Evolutionary conservation across 2,329 filamentous ascomycete species (phyloP).

Genomic region (Neoascochyta sp.): DNA sequence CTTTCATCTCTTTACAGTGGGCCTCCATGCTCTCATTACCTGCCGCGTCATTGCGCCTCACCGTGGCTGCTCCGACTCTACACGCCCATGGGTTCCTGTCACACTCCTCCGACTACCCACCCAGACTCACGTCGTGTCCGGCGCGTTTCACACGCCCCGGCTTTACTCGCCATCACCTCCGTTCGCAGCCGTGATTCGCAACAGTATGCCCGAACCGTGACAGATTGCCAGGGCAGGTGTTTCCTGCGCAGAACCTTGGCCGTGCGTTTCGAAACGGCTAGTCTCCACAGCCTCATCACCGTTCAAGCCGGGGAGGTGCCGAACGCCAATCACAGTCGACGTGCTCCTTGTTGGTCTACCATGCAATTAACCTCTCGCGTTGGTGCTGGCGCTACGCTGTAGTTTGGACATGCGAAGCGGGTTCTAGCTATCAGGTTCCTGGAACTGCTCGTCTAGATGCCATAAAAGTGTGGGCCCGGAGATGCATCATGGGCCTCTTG

Average conservation of each 20-base stretch:
- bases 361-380: constrained; percentile 24
- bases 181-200: too few relatives aligned
- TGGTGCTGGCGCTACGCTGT: constrained; percentile 12
- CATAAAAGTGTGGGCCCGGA: constrained; percentile 5
- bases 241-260: constrained; percentile 11
- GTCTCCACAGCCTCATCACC: constrained; percentile 10
- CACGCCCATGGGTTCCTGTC: too few relatives aligned
- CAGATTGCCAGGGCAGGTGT: constrained; percentile 7
- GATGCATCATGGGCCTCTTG: constrained; percentile 11
- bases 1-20: too few relatives aligned
- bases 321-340: constrained; percentile 8
- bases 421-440: constrained; percentile 11
- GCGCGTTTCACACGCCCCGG: too few relatives aligned
- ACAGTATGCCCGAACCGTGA: too few relatives aligned
- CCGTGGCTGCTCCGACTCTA: too few relatives aligned
- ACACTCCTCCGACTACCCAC: too few relatives aligned
- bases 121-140: too few relatives aligned
- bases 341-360: constrained; percentile 3
- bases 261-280: constrained; percentile 20
- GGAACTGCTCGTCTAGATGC: constrained; percentile 11
- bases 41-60: too few relatives aligned
- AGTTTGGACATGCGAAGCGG: constrained; percentile 15
- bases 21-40: too few relatives aligned
- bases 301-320: constrained; percentile 9
- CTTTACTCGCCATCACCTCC: too few relatives aligned